Evolutionary conservation across 164 flowering plant genomes (phyloP), one percentile per base, ranked within the genome.

Genomic region (Chimonanthus praecox): DNA sequence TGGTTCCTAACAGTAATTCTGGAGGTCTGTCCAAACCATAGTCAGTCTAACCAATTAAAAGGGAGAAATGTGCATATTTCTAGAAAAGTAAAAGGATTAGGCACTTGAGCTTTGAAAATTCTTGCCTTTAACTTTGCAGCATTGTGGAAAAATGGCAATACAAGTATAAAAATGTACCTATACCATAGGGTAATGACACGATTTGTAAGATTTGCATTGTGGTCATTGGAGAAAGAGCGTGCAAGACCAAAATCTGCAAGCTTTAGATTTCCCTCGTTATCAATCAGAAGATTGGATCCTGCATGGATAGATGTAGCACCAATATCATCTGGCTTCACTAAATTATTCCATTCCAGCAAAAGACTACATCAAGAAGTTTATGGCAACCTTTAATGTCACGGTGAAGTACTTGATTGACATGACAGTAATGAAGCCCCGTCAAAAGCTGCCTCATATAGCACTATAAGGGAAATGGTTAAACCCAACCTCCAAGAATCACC

Each of bases 161-260:
- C 47, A 20, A 71, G 33, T 58, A 20, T 68, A 75, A 3, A 64
- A n/a, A 49, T 20, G 78, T 88, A 94, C 98, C 97, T 91, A 76
- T 94, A 94, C 97, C 98, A 92, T 72, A 94, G 77, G 11, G 99
- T 94, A 76, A 94, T 89, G 4, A 94, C 99, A 77, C 96, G 93
- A 81, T 93, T 95, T 47, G 99, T 95, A 58, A 91, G 97, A 81
- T 87, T 90, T 64, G 82, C 88, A 81, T 84, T 88, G 69, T 90
- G 87, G 64, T 92, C 94, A 81, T 77, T 81, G 45, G 93, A 86
- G 71, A 87, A 93, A 67, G 96, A 90, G 33, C 96, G 85, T 8
- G 98, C 98, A 73, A 95, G 91, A 51, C 99, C 99, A 86, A 95
- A 95, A 85, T 95, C 99, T 33, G 97, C 99, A 72, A 94, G 91